A percentile compares a stretch with the other conserved stretches of the same genome.
These are phyloP conservation scores for Nadsonia commutata DNA, from an alignment of 1,139 yeast genomes.

Conservation along the genomic window DNA sequence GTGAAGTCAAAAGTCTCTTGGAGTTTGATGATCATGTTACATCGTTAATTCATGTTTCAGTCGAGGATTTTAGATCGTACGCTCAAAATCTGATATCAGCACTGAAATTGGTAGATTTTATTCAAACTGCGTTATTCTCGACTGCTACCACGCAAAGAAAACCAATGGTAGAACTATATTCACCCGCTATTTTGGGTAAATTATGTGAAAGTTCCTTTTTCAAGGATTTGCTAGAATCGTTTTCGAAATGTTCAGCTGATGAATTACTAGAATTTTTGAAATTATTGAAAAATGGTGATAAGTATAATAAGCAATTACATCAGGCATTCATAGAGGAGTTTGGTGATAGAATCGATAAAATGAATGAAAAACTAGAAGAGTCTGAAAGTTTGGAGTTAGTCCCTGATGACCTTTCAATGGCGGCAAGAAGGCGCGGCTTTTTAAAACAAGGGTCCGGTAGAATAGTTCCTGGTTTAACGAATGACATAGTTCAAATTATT, in stretches of 20 bases:
- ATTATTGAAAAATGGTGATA: neutral
- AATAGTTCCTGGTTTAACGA: neutral
- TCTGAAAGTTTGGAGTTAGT: neutral
- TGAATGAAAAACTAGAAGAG: neutral
- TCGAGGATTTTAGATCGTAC: slow-evolving; percentile 9
- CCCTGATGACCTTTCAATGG: neutral
- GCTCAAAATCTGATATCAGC: slow-evolving; percentile 5
- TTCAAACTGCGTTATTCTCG: slow-evolving; percentile 6
- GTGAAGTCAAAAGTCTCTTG: slow-evolving; percentile 6
- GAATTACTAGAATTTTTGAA: neutral
- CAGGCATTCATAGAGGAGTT: neutral
- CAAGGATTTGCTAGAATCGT: neutral
- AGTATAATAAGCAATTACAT: neutral
- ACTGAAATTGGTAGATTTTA: slow-evolving; percentile 7
- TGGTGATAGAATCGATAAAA: neutral
- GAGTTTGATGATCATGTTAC: slow-evolving; percentile 8
- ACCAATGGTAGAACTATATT: slow-evolving; percentile 7
- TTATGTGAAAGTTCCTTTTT: neutral
- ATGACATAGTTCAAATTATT: neutral
- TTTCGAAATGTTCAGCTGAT: neutral
- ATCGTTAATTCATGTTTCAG: slow-evolving; percentile 6
- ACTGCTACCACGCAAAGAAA: slow-evolving; percentile 1
- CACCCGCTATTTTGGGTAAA: slow-evolving; percentile 8
- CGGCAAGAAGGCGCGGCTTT: neutral
- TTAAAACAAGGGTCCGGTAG: neutral